Base-by-base conservation (phyloP, 1,284 basidiomycete genomes). In the Wolfiporia cocos region DNA sequence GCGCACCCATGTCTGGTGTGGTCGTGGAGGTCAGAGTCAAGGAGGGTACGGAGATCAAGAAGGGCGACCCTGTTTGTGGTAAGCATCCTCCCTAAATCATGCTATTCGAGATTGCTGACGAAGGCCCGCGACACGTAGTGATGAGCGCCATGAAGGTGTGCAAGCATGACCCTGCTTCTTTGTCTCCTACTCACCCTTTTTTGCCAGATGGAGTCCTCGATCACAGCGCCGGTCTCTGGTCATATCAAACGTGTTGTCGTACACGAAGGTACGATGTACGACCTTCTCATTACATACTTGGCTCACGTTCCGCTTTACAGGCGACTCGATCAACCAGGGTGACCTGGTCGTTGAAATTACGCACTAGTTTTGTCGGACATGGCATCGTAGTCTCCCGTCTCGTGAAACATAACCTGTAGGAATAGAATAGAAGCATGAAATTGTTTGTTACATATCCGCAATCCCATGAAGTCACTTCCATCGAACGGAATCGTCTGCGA, bases 11-110 rank as follows among this genome's bases (percentile, higher is more conserved):
- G 91, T 91, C 92, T 44, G 95, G 95, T 70, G 95, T 99, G 39
- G 92, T 99, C 39, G 88, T 99, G 20, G 96, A 99, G 66, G 92
- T 99, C 39, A 78, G 95, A 53, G 94, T 96, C 48, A 92, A 96
- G 70, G 94, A 98, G 66, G 93, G 92, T 37, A 87, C 93, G 49
- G 85, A 93, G 60, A 92, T 99, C 67, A 96, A 90, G 83, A 95
- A 92, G 65, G 96, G 96, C 48, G 96, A 99, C 67, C 89, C 92
- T 50, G 69, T 93, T 48, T 88, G 85, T 66, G 81, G 84, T 86
- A 61, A 66, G 82, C 57, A 23, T 29, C 41, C 14, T 34, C 43
- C 45, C 37, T 40, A 11, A 6, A 21, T 18, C 12, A 34, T 30
- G 24, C 5, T 5, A n/a, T 14, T 9, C 14, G 31, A 32, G 23